A percentile compares a stretch with the other conserved stretches of the same genome.
Conservation (phyloP, 2,329 filamentous ascomycete genomes). For the Neopestalotiopsis rosae region DNA sequence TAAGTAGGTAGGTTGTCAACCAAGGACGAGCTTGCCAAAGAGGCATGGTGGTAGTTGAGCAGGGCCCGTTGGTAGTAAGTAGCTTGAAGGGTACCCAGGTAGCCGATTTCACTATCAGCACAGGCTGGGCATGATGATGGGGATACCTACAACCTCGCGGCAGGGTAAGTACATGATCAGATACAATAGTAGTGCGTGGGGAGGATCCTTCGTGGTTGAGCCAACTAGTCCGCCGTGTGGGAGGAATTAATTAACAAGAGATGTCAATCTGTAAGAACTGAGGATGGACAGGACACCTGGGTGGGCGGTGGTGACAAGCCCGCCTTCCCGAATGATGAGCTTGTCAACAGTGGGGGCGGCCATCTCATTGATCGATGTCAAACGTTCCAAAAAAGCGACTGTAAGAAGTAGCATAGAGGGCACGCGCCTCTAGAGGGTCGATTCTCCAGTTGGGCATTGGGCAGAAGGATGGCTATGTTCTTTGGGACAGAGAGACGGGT, state of each 20-base stretch:
- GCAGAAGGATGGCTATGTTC: not conserved
- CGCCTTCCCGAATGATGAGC: constrained; percentile 18
- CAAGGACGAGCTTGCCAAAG: constrained; percentile 16
- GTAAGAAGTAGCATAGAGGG: not conserved
- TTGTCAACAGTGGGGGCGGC: constrained; percentile 12
- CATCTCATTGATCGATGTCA: not conserved
- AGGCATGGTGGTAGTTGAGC: constrained; percentile 19
- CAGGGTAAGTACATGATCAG: not conserved
- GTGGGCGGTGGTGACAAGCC: constrained; percentile 3
- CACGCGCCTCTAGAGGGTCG: constrained; percentile 8
- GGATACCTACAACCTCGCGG: not conserved
- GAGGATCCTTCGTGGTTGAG: not conserved
- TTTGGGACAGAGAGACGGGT: constrained; percentile 5
- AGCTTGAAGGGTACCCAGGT: constrained; percentile 1
- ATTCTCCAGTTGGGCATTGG: not conserved
- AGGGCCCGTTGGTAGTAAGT: constrained; percentile 9
- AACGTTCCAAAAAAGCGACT: constrained; percentile 5
- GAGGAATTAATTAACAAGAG: constrained; percentile 10
- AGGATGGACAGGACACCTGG: not conserved
- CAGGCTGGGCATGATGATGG: not conserved
- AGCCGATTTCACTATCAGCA: constrained; percentile 5
- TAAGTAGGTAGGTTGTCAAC: constrained; percentile 14
- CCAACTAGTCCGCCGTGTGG: not conserved
- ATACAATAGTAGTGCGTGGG: not conserved
- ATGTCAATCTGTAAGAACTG: not conserved